Evolutionary conservation across 2,329 filamentous ascomycete genomes (phyloP), one percentile per base, ranked within the genome.

Genomic region (Diaporthe australafricana): DNA sequence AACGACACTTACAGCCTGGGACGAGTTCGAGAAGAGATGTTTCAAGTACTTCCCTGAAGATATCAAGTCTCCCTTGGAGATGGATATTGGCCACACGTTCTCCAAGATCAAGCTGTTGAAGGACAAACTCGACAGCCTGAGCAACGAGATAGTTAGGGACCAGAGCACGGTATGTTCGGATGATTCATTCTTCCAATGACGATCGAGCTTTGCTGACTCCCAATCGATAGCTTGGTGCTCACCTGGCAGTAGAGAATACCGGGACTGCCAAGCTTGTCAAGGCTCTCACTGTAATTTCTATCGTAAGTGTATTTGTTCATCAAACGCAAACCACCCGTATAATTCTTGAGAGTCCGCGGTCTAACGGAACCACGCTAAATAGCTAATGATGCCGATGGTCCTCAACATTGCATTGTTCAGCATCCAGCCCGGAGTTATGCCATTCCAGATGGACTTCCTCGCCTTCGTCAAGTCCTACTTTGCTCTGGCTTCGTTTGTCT

Each of bases 1-100:
- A 1, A 56, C 30, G 2, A 68, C 40, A 9, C n/a, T 68, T 8
- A 50, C 40, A 1, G 50, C 52, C 2, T 68, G 65, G 65, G 52
- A 57, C 5, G 66, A 56, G 12, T 68, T 68, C 40, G 55, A 68
- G 8, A 32, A 27, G 45, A 47, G 55, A n/a, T 68, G 66, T 3
- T 14, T 7, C 1, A 25, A 57, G 8, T 48, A 48, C 11, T 68
- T 68, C 11, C 52, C 66, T 0, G 12, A 56, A 25, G 20, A 56
- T 2, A 5, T 30, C 3, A 11, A 27, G 11, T 68, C 40, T 1
- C 52, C 40, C 0, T 5, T 68, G 40, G 32, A 50, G 9, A 38
- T 27, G 1, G 38, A 27, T 2, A 57, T 68, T 50, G 40, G 40
- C 5, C 66, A 57, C 5, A 68, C 20, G 1, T 30, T 57, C 16